Percentiles rank a stretch among this genome's conserved stretches.
phyloP scores from a whole-genome alignment of 2,329 filamentous ascomycete species.

The Nectriaceae sp. region DNA sequence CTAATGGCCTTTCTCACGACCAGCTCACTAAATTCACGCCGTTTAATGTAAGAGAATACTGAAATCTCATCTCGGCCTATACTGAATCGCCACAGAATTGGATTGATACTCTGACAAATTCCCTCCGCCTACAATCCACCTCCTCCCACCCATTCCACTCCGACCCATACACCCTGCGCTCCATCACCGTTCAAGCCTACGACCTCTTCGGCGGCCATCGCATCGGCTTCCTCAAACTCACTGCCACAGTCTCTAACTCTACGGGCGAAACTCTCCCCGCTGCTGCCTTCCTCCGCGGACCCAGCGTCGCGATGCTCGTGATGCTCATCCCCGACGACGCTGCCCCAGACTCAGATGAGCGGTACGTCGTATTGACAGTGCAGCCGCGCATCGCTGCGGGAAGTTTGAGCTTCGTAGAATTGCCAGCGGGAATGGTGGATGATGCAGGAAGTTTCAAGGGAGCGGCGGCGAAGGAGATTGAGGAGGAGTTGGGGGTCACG shows the following conservation, averaged over 20 bases:
- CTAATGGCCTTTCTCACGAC: constrained; percentile 45
- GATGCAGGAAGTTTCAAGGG: constrained; percentile 56
- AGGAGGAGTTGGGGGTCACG: constrained; percentile 59
- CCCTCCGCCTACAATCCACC: constrained; percentile 47
- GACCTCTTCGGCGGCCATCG: constrained; percentile 50
- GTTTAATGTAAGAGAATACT: constrained; percentile 51
- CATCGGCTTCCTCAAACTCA: constrained; percentile 60
- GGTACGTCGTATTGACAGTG: constrained; percentile 59
- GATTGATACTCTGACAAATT: constrained; percentile 48
- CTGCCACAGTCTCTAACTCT: constrained; percentile 48
- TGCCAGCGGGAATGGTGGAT: constrained; percentile 63
- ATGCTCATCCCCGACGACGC: constrained; percentile 56
- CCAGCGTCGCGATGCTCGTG: constrained; percentile 62
- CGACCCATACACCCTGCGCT: constrained; percentile 54
- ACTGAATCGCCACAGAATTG: constrained; percentile 42
- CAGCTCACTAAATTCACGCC: constrained; percentile 50
- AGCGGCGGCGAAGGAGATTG: constrained; percentile 59
- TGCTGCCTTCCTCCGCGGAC: constrained; percentile 57
- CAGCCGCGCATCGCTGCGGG: constrained; percentile 59
- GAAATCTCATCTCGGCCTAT: not conserved
- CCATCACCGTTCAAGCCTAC: constrained; percentile 54
- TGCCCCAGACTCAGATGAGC: constrained; percentile 42
- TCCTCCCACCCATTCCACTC: constrained; percentile 53
- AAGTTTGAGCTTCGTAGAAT: constrained; percentile 55
- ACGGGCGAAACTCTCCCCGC: constrained; percentile 54